Percentiles rank a stretch among this genome's conserved stretches.
Conservation (phyloP, 441 rosid genomes). For the Breynia disticha region DNA sequence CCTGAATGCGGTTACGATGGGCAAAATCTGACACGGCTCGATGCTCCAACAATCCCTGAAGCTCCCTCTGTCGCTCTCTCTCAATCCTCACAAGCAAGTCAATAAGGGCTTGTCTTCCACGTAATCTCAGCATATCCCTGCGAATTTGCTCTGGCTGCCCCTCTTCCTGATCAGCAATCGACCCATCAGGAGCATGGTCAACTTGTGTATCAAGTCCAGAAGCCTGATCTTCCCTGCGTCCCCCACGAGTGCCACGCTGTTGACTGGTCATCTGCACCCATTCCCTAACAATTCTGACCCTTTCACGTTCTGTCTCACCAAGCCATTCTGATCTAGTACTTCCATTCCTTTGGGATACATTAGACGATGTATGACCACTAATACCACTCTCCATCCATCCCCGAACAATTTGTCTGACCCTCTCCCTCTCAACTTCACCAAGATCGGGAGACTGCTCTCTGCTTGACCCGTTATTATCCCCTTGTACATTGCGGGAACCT, state of each 20-base stretch:
- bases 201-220: constrained; percentile 38
- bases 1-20: constrained; percentile 90
- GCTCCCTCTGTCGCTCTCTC: constrained; percentile 85
- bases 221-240: constrained; percentile 47
- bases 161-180: constrained; percentile 47
- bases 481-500: constrained; percentile 35
- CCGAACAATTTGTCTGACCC: constrained; percentile 82
- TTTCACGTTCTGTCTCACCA: constrained; percentile 92
- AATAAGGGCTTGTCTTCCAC: constrained; percentile 84
- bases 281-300: constrained; percentile 91
- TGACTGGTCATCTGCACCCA: constrained; percentile 85
- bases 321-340: constrained; percentile 82
- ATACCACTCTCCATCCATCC: constrained; percentile 91
- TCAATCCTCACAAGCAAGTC: constrained; percentile 81
- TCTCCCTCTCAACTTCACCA: constrained; percentile 85
- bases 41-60: constrained; percentile 80
- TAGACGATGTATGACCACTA: constrained; percentile 48
- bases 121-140: constrained; percentile 67
- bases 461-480: constrained; percentile 47
- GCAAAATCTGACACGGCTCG: constrained; percentile 94
- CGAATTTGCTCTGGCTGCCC: constrained; percentile 63
- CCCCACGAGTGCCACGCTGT: constrained; percentile 63
- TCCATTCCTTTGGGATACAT: constrained; percentile 43
- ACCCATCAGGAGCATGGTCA: constrained; percentile 45
- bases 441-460: constrained; percentile 94